Conservation (phyloP, 2,329 filamentous ascomycete species). For the Mycosphaerella sp. region DNA sequence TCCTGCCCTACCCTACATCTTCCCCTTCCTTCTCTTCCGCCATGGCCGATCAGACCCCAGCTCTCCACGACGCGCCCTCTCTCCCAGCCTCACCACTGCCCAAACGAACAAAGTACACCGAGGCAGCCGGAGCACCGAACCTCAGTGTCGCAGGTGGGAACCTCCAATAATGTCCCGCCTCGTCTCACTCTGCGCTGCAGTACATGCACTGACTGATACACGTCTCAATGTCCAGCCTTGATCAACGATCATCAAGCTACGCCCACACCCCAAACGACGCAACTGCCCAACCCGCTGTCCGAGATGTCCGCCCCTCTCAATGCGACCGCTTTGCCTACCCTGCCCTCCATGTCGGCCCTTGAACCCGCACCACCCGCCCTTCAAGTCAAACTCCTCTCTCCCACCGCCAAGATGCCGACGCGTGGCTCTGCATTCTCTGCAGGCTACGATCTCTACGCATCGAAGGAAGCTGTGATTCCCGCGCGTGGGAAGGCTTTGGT, state of each 20-base stretch:
- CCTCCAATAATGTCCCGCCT: no score
- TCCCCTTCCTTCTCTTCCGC: neutral
- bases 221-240: constrained; percentile 26
- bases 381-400: constrained; percentile 80
- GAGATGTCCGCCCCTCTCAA: constrained; percentile 21
- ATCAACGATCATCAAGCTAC: constrained; percentile 34
- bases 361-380: constrained; percentile 53
- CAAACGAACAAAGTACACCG: constrained; percentile 68
- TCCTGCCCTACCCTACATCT: neutral
- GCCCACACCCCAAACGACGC: constrained; percentile 29
- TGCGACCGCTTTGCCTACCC: constrained; percentile 13
- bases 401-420: constrained; percentile 74
- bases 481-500: constrained; percentile 78
- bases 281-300: constrained; percentile 23
- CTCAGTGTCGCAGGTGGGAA: constrained; percentile 34
- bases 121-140: constrained; percentile 36
- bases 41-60: constrained; percentile 33
- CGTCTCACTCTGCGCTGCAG: neutral
- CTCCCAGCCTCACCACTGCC: constrained; percentile 67
- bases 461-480: constrained; percentile 68
- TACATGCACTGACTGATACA: neutral
- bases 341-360: constrained; percentile 26
- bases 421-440: constrained; percentile 84
- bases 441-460: constrained; percentile 83
- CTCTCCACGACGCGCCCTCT: constrained; percentile 47